Evolutionary conservation across 805 yeast species (phyloP), one percentile per base, ranked within the genome.

Genomic region (Ogataea dorogensis): DNA sequence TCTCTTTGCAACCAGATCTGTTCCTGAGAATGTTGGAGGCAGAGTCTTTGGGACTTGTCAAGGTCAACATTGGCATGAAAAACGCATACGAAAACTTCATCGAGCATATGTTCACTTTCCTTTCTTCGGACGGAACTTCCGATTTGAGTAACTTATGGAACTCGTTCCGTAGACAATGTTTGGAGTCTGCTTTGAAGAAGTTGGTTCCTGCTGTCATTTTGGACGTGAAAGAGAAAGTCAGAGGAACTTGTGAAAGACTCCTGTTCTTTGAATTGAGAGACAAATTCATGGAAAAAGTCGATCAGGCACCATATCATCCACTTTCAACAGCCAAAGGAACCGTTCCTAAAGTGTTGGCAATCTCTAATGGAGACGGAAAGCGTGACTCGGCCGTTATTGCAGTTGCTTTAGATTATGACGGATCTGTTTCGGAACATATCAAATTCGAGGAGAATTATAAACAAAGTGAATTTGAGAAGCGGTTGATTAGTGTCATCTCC

Each of bases 281-380:
- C 27, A 67, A 73, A 18, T 83, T 91, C 53, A 67, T 77, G 57
- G 70, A 74, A 15, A 82, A 80, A 51, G 70, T 93, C 22, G 93
- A 91, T 58, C 98, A 89, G 65, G 96, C 98, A 2, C 97, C 99
- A 20, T 89, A 68, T 61, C 79, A 84, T 49, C 96, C 98, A 5
- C 71, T 75, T 29, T 82, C 85, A 5, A 81, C 72, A 47, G 85
- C 77, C 28, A 71, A 75, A 40, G 96, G 97, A 28, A 84, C 95
- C 4, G 71, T 79, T 35, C 96, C 98, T 14, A 79, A 84, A 44
- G 91, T 87, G 0, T 66, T 93, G 46, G 79, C 96, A 0, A 52
- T 93, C 19, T 75, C 95, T 0, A 79, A 84, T 49, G 98, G 98
- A 50, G 81, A 81, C 61, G 97, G 96, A 54, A 81, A 78, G 44